A percentile compares a stretch with the other conserved stretches of the same genome.
Conservation (phyloP, 1,284 basidiomycete genomes). For the Sanghuangporus sanghuang region DNA sequence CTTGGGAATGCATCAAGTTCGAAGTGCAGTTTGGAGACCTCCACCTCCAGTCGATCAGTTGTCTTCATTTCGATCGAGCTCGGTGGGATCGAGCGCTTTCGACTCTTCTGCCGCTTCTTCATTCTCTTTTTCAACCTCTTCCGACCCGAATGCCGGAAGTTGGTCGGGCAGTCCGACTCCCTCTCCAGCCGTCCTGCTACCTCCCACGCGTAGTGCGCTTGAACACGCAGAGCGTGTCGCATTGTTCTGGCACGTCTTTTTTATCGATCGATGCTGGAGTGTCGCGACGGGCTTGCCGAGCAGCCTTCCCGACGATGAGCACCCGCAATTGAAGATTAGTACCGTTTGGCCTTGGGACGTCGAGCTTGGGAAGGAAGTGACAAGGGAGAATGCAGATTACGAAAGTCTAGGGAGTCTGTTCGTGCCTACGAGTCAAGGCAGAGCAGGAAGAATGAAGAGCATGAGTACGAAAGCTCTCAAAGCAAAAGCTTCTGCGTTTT, state of each 20-base stretch:
- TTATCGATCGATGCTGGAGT: slow-evolving; percentile 54
- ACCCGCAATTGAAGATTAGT: slow-evolving; percentile 42
- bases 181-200: slow-evolving; percentile 29
- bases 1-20: slow-evolving; percentile 49
- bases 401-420: slow-evolving; percentile 15
- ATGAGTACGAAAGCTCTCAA: slow-evolving; percentile 30
- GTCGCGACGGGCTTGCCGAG: slow-evolving; percentile 48
- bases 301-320: slow-evolving; percentile 46
- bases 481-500: slow-evolving; percentile 43
- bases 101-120: neutral
- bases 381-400: slow-evolving; percentile 13
- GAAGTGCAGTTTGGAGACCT: slow-evolving; percentile 27
- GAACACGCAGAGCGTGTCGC: slow-evolving; percentile 45
- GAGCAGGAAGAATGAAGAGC: neutral
- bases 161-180: slow-evolving; percentile 9
- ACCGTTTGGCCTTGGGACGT: slow-evolving; percentile 42
- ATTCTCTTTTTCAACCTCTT: slow-evolving; percentile 12
- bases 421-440: neutral
- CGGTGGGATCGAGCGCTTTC: neutral
- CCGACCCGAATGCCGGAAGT: slow-evolving; percentile 10
- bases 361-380: neutral
- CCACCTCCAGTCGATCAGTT: slow-evolving; percentile 14
- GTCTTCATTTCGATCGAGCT: neutral
- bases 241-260: slow-evolving; percentile 58
- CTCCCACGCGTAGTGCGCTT: slow-evolving; percentile 33